Evolutionary conservation across 169 alveolate species (phyloP).

Genomic region (Cyclospora cayetanensis): DNA sequence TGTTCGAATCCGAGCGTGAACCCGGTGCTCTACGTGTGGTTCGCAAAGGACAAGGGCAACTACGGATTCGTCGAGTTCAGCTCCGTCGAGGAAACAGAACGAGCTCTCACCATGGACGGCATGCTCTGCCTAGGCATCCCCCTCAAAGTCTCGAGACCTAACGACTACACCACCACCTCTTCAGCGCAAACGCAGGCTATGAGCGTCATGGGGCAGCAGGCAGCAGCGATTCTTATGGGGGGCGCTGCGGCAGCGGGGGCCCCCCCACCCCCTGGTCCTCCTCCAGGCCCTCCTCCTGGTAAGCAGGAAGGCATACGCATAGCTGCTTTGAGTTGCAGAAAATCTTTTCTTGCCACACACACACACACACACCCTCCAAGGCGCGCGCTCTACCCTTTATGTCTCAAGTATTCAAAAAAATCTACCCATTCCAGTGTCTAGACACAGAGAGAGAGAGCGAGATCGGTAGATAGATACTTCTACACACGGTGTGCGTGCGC

Average conservation of each 20-base stretch:
- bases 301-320: background rate
- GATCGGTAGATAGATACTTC: too few species aligned
- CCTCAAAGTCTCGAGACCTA: conserved; percentile 91
- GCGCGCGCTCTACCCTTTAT: background rate
- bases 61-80: conserved; percentile 92
- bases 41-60: conserved; percentile 93
- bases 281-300: conserved; percentile 67
- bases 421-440: too few species aligned
- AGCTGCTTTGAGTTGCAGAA: background rate
- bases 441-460: too few species aligned
- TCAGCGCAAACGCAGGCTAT: conserved; percentile 71
- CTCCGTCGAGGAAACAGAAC: conserved; percentile 92
- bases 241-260: conserved; percentile 29
- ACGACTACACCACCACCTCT: conserved; percentile 84
- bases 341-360: background rate
- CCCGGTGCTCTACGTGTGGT: conserved; percentile 93
- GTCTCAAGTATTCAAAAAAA: background rate
- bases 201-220: conserved; percentile 74
- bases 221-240: conserved; percentile 69
- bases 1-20: conserved; percentile 89
- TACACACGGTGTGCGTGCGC: too few species aligned
- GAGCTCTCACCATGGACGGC: conserved; percentile 92
- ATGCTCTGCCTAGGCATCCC: conserved; percentile 91
- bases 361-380: background rate
- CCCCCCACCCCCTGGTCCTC: conserved; percentile 59